Conservation (phyloP, 1,139 yeast genomes). For the Scheffersomyces illinoinensis region DNA sequence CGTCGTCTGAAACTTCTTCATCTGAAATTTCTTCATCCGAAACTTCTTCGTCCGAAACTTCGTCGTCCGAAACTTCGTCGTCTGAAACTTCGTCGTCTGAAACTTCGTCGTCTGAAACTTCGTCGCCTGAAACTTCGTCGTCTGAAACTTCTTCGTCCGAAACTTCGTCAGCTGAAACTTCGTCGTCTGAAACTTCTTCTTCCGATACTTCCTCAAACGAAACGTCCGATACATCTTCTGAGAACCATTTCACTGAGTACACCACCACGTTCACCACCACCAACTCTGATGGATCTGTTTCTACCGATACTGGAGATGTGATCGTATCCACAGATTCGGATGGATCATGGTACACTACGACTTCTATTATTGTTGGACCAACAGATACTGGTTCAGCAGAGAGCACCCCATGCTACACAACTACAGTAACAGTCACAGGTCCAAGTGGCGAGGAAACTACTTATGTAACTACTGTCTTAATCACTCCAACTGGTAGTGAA, state of each 20-base stretch:
- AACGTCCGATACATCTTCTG: background rate
- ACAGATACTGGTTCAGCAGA: conserved; percentile 4
- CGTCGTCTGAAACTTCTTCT: conserved; percentile 1
- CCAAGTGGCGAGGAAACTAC: background rate
- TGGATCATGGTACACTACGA: conserved; percentile 12
- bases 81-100: conserved; percentile 4
- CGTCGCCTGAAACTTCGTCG: background rate
- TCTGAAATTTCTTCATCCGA: conserved; percentile 2
- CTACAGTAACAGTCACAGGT: conserved; percentile 4
- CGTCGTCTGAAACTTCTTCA: background rate
- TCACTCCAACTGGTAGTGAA: background rate
- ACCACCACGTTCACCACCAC: conserved; percentile 16
- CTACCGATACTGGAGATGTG: conserved; percentile 14
- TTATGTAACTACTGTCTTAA: background rate
- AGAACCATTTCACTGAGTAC: conserved; percentile 2
- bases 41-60: background rate
- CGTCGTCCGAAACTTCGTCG: background rate
- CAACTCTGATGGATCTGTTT: conserved; percentile 13
- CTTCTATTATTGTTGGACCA: conserved; percentile 6
- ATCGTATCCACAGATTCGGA: conserved; percentile 12
- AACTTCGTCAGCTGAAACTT: conserved; percentile 11
- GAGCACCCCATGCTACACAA: conserved; percentile 8
- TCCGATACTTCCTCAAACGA: conserved; percentile 1
- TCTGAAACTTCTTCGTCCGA: conserved; percentile 6
- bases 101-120: background rate